phyloP scores from a whole-genome alignment of 2,329 filamentous ascomycete species.

The Pseudogymnoascus sp. region DNA sequence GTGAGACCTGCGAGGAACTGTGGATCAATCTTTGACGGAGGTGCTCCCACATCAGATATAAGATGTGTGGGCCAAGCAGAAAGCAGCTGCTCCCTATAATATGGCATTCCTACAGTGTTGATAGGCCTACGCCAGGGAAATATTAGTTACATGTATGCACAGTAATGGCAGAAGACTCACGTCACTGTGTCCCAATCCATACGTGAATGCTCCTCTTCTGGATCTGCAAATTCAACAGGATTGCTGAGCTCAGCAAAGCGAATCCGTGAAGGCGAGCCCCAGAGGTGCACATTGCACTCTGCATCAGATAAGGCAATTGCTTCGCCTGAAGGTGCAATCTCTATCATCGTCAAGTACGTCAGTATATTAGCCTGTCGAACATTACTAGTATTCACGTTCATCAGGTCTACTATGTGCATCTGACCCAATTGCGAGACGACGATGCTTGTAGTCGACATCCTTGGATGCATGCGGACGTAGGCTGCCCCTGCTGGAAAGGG shows the following conservation, averaged over 20 bases:
- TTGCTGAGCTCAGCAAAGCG: constrained; percentile 64
- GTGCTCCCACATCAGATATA: constrained; percentile 77
- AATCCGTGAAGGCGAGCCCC: constrained; percentile 62
- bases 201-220: constrained; percentile 39
- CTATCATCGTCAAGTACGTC: constrained; percentile 55
- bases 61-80: constrained; percentile 86
- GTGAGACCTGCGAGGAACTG: constrained; percentile 63
- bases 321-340: constrained; percentile 65
- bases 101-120: constrained; percentile 82
- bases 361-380: constrained; percentile 57
- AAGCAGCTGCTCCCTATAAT: constrained; percentile 79
- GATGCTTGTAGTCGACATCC: constrained; percentile 89
- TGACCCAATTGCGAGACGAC: constrained; percentile 88
- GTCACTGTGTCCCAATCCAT: constrained; percentile 62
- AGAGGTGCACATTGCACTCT: constrained; percentile 59
- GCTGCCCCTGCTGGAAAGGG: constrained; percentile 88
- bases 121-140: constrained; percentile 51
- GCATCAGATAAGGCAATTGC: constrained; percentile 60
- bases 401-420: constrained; percentile 89
- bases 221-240: constrained; percentile 59
- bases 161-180: constrained; percentile 36
- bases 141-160: background rate
- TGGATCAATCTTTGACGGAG: constrained; percentile 66
- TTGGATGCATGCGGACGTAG: constrained; percentile 92
- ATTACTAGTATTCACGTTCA: constrained; percentile 65